Evolutionary conservation across 805 yeast species (phyloP), one percentile per base, ranked within the genome.

Genomic region (Zygosaccharomyces bisporus): DNA sequence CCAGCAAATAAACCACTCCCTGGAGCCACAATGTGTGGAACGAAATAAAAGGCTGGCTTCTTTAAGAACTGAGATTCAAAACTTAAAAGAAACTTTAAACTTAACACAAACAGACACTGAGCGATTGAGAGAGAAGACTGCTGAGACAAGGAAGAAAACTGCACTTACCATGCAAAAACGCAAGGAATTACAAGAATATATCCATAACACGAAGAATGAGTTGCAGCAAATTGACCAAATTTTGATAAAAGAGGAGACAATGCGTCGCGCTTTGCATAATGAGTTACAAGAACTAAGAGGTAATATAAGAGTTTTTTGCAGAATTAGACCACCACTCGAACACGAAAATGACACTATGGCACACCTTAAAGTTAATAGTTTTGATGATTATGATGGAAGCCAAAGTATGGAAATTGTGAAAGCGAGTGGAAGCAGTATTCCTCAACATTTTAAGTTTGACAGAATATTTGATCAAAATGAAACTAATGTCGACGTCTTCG

Each of bases 251-350:
- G 79, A 76, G 47, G 91, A 85, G 53, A 62, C 69, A 0, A 57
- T 69, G 29, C 70, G 96, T 48, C 69, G 96, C 7, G 56, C 66
- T 10, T 61, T 86, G 1, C 96, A 88, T 57, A 81, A 86, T 57
- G 73, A 71, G 49, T 68, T 91, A 4, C 96, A 89, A 62, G 95
- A 87, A 47, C 63, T 91, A 30, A 86, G 89, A 63, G 98, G 99
- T 1, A 93, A 88, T 56, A 89, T 93, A 25, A 68, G 98, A 37
- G 97, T 91, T 0, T 87, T 83, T 55, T 91, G 97, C 60, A 73
- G 99, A 30, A 72, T 91, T 4, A 73, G 95, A 43, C 96, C 96
- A 0, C 67, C 71, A 4, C 49, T 63, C 39, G 9, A 48, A 41
- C 46, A 54, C 53, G 54, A 56, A 34, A 42, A 18, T 44, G 43